These are phyloP conservation scores for Magnolia kwangsiensis DNA, from an alignment of 164 flowering plant species.

Conservation along the genomic window DNA sequence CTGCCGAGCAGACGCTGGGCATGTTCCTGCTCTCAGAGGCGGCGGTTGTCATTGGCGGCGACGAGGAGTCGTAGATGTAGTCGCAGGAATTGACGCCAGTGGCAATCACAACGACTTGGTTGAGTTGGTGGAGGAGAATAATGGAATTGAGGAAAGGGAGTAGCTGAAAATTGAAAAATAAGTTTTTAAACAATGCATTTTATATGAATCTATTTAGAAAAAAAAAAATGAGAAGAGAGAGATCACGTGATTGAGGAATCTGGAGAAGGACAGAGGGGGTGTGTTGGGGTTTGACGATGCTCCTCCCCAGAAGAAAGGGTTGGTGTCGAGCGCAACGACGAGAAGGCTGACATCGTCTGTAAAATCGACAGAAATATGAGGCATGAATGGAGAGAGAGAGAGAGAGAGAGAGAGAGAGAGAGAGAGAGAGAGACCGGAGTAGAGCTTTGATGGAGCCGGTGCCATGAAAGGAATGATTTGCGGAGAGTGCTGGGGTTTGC, in stretches of 20 bases:
- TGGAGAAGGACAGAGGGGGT: slow-evolving; percentile 48
- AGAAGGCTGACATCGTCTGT: slow-evolving; percentile 92
- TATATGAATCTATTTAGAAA: neutral
- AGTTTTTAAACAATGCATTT: neutral
- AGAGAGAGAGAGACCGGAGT: slow-evolving; percentile 37
- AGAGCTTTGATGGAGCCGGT: slow-evolving; percentile 49
- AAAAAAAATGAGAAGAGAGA: neutral
- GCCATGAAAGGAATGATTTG: slow-evolving; percentile 28
- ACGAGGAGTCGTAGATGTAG: slow-evolving; percentile 72
- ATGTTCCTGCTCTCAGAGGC: slow-evolving; percentile 31
- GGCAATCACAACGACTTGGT: slow-evolving; percentile 84
- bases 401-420: slow-evolving; percentile 6
- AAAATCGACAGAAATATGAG: neutral
- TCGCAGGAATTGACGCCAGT: slow-evolving; percentile 77
- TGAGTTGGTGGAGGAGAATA: slow-evolving; percentile 71
- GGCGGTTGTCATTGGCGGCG: slow-evolving; percentile 12
- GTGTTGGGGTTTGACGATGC: slow-evolving; percentile 12
- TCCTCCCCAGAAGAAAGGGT: slow-evolving; percentile 81
- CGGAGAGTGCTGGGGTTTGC: neutral
- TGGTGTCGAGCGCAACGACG: slow-evolving; percentile 74
- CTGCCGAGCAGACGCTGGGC: slow-evolving; percentile 42
- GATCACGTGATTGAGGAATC: slow-evolving; percentile 62
- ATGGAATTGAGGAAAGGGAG: slow-evolving; percentile 77
- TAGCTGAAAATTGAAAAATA: slow-evolving; percentile 36
- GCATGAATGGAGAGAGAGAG: neutral